Evolutionary conservation across 495 filamentous ascomycete genomes (phyloP).

Genomic region (Glonium stellatum): DNA sequence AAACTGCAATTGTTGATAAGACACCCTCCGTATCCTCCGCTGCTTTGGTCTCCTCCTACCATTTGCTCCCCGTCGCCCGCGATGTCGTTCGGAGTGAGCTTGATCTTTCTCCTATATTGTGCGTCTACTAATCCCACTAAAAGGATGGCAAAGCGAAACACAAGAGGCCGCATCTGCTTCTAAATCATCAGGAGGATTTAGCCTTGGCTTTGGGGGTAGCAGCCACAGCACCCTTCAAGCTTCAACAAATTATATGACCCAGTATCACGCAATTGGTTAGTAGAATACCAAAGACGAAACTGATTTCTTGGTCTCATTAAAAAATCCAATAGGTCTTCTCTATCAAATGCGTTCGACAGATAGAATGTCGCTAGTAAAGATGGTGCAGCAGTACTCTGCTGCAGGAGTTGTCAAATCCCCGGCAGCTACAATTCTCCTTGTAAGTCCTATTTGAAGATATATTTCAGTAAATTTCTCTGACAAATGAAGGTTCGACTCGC

Average conservation of each 20-base stretch:
- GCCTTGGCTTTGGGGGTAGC: slow-evolving; percentile 74
- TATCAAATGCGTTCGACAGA: slow-evolving; percentile 98
- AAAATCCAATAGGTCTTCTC: slow-evolving; percentile 44
- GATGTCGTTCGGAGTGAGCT: slow-evolving; percentile 69
- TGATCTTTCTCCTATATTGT: neutral
- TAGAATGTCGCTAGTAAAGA: slow-evolving; percentile 98
- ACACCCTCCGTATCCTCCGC: slow-evolving; percentile 96
- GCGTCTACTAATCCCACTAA: neutral
- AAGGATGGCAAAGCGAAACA: slow-evolving; percentile 93
- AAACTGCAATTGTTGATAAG: slow-evolving; percentile 99
- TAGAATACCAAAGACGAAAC: neutral
- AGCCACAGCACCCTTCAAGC: slow-evolving; percentile 59
- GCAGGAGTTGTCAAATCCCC: slow-evolving; percentile 91
- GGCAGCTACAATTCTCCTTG: slow-evolving; percentile 83
- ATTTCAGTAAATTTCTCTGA: neutral
- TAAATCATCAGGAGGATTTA: slow-evolving; percentile 83
- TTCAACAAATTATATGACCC: slow-evolving; percentile 83
- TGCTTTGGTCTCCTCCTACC: slow-evolving; percentile 94
- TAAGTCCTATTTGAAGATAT: neutral
- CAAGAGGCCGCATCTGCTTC: slow-evolving; percentile 89
- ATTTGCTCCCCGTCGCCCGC: slow-evolving; percentile 89
- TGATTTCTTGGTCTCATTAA: too few relatives aligned
- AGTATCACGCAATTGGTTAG: slow-evolving; percentile 92
- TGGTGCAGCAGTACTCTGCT: slow-evolving; percentile 96
- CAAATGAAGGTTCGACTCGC: slow-evolving; percentile 58